Base-by-base conservation (phyloP, 2,329 filamentous ascomycete genomes). In the Aspergillus nomiae region DNA sequence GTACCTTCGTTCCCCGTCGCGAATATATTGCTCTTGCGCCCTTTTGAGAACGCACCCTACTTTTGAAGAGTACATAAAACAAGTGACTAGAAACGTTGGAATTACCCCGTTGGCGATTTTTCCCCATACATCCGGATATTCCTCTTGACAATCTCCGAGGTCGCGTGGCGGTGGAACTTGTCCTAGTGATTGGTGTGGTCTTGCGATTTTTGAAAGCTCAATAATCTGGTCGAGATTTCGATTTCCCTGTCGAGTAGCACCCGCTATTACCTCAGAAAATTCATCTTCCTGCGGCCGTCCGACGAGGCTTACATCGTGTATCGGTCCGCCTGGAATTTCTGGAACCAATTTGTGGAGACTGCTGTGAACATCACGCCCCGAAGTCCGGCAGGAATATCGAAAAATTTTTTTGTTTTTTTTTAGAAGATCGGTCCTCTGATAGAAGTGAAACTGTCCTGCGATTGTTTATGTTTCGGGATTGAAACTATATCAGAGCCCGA, bases 241-340 rank as follows among this genome's bases (percentile, higher is more conserved):
- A 51, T 51, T 51, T 30, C 19, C 28, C 48, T 51, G 16, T 32
- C 6, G 48, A 32, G 48, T 34, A 51, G 48, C 28, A n/a, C 16
- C 28, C 28, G 28, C 28, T 34, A 34, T 16, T 32, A 45, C 14
- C 46, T 32, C 57, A 26, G 21, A 48, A 19, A 36, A 50, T 32
- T 26, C 12, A 21, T 34, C 43, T 41, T 56, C 26, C 59, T 69
- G 63, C 66, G 58, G 30, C 48, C 59, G 60, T 59, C 58, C 60
- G 61, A 61, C n/a, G 46, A 56, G 30, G 50, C 63, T 60, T 60
- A 56, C 59, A 54, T 43, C 51, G 67, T 62, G 59, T 62, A 64
- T 65, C 53, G 56, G 61, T 63, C 61, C 41, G 12, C 38, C 51
- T 59, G 53, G 45, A 34, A 36, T 46, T 45, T 56, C 45, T 38